Percentiles rank a stretch among this genome's conserved stretches.
These are phyloP conservation scores for Juncus effusus DNA, from an alignment of 176 grass and related monocot genomes.

Conservation along the genomic window DNA sequence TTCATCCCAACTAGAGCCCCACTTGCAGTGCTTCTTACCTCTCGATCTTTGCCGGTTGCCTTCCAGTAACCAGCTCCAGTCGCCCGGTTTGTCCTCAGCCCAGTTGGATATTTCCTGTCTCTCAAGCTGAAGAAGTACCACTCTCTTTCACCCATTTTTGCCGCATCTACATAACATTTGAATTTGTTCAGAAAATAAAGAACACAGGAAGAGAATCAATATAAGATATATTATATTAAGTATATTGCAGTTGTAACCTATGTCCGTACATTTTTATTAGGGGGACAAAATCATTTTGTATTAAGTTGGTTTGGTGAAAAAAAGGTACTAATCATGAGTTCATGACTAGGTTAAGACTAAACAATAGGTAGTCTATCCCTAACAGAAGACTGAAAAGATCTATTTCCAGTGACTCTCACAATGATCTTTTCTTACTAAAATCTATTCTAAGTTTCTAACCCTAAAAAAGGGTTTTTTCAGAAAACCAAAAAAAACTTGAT, in stretches of 20 bases:
- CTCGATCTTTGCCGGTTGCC: slow-evolving; percentile 92
- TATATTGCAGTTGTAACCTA: not conserved
- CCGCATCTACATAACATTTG: slow-evolving; percentile 33
- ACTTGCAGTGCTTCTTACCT: slow-evolving; percentile 59
- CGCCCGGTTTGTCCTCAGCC: slow-evolving; percentile 87
- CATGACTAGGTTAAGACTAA: slow-evolving; percentile 1
- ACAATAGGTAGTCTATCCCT: too few relatives aligned
- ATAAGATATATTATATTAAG: not conserved
- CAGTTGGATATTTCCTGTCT: slow-evolving; percentile 94
- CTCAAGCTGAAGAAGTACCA: slow-evolving; percentile 99
- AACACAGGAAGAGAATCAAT: not conserved
- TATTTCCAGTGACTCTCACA: slow-evolving; percentile 5
- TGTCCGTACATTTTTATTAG: not conserved
- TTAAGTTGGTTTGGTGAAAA: not conserved
- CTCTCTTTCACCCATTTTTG: slow-evolving; percentile 89
- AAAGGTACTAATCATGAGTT: slow-evolving; percentile 1
- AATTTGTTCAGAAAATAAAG: not conserved
- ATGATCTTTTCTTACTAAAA: not conserved
- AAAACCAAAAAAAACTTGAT: not conserved
- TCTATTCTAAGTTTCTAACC: not conserved
- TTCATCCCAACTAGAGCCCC: slow-evolving; percentile 84
- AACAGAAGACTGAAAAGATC: not conserved
- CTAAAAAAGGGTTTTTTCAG: not conserved
- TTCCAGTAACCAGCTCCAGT: slow-evolving; percentile 94
- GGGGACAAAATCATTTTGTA: not conserved